These are phyloP conservation scores for Macrolepiota albuminosa DNA, from an alignment of 768 basidiomycete genomes.

Conservation along the genomic window DNA sequence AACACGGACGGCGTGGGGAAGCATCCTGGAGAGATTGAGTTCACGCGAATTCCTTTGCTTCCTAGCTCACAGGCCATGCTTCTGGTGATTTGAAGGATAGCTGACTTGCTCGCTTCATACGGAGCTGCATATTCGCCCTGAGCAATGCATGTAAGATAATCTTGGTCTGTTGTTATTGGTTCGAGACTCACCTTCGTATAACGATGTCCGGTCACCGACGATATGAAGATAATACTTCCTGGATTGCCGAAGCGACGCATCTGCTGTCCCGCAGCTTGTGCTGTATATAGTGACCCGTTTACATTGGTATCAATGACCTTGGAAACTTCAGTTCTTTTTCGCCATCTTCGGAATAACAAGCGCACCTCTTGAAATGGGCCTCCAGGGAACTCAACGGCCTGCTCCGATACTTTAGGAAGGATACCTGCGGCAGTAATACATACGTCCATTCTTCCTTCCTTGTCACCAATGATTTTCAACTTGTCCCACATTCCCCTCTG, in stretches of 20 bases:
- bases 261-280: neutral
- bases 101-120: slow-evolving; percentile 73
- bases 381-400: slow-evolving; percentile 59
- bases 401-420: slow-evolving; percentile 39
- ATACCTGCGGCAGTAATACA: slow-evolving; percentile 77
- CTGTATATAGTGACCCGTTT: slow-evolving; percentile 44
- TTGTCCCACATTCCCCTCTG: slow-evolving; percentile 55
- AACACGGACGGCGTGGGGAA: slow-evolving; percentile 55
- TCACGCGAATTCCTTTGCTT: slow-evolving; percentile 50
- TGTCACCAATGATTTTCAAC: slow-evolving; percentile 53
- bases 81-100: slow-evolving; percentile 71
- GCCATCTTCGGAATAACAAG: neutral
- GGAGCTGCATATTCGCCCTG: no score
- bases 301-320: slow-evolving; percentile 68
- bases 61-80: slow-evolving; percentile 68
- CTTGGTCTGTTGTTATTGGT: neutral
- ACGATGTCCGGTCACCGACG: slow-evolving; percentile 55
- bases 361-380: slow-evolving; percentile 52
- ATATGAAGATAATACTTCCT: slow-evolving; percentile 60
- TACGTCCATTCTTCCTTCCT: slow-evolving; percentile 23
- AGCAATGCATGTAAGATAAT: no score
- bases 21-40: slow-evolving; percentile 69
- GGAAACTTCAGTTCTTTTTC: neutral
- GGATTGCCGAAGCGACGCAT: slow-evolving; percentile 34
- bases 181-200: slow-evolving; percentile 2